Evolutionary conservation across 805 yeast species (phyloP).

Genomic region (Starmerella floricola): DNA sequence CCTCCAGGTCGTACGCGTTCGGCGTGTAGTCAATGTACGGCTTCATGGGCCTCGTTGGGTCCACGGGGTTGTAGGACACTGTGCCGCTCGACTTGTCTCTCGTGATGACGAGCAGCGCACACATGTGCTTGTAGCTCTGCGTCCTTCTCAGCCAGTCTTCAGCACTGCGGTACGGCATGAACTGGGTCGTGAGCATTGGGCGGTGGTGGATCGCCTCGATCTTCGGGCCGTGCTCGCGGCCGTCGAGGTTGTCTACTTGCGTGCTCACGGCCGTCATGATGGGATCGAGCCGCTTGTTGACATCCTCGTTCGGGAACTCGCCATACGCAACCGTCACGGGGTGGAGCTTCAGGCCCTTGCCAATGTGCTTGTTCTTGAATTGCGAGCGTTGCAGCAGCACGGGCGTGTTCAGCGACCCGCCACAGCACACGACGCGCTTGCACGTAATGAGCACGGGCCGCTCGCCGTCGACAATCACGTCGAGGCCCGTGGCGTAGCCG

Average conservation of each 20-base stretch:
- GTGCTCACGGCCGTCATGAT: slow-evolving; percentile 41
- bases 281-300: slow-evolving; percentile 34
- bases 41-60: slow-evolving; percentile 27
- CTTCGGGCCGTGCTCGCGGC: slow-evolving; percentile 41
- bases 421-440: slow-evolving; percentile 35
- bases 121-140: slow-evolving; percentile 31
- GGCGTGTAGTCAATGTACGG: slow-evolving; percentile 33
- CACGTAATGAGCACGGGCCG: slow-evolving; percentile 30
- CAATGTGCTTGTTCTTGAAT: slow-evolving; percentile 40
- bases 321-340: slow-evolving; percentile 37
- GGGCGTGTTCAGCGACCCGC: slow-evolving; percentile 43
- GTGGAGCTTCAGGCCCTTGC: slow-evolving; percentile 40
- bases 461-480: slow-evolving; percentile 29
- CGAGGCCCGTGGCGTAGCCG: slow-evolving; percentile 38
- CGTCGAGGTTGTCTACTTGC: slow-evolving; percentile 40
- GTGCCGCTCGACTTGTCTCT: slow-evolving; percentile 33
- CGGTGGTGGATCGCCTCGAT: slow-evolving; percentile 39
- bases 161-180: slow-evolving; percentile 36
- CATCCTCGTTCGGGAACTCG: slow-evolving; percentile 31
- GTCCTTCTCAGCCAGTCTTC: slow-evolving; percentile 29
- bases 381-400: slow-evolving; percentile 37
- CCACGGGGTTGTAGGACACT: slow-evolving; percentile 27
- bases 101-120: slow-evolving; percentile 35
- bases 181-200: slow-evolving; percentile 34
- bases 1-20: slow-evolving; percentile 34